Conservation (phyloP, 2,329 filamentous ascomycete genomes). For the Ascochyta pisi region DNA sequence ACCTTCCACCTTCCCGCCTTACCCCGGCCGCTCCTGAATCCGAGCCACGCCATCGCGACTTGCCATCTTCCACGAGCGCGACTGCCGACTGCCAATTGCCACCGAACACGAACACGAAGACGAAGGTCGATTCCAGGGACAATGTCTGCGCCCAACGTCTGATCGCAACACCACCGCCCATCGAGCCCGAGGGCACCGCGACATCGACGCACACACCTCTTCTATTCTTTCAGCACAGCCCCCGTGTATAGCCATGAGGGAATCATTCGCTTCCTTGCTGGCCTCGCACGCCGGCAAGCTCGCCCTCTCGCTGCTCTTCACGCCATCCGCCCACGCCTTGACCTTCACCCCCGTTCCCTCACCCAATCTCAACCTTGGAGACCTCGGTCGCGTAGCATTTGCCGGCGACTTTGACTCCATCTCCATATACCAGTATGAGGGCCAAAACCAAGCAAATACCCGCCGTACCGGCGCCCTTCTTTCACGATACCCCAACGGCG, state of each 20-base stretch:
- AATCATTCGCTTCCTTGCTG: constrained; percentile 46
- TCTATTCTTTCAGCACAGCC: constrained; percentile 31
- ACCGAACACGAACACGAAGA: constrained; percentile 6
- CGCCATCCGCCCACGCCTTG: constrained; percentile 40
- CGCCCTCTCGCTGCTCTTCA: constrained; percentile 44
- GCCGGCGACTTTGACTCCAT: constrained; percentile 90
- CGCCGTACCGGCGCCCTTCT: constrained; percentile 81
- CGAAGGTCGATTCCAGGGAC: constrained; percentile 9
- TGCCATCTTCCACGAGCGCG: constrained; percentile 10
- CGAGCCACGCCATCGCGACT: constrained; percentile 13
- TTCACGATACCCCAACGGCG: constrained; percentile 82
- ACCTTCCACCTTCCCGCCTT: constrained; percentile 20
- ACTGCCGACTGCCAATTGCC: neutral
- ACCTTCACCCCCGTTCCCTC: constrained; percentile 68
- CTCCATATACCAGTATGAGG: constrained; percentile 85
- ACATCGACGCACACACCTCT: constrained; percentile 12
- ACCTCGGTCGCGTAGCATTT: constrained; percentile 82
- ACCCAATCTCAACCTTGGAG: constrained; percentile 77
- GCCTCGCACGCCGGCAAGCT: constrained; percentile 48
- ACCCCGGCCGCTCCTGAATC: constrained; percentile 28
- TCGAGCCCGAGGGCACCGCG: constrained; percentile 20
- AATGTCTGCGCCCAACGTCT: constrained; percentile 21
- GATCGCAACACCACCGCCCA: constrained; percentile 15
- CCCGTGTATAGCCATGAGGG: constrained; percentile 46
- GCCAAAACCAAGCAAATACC: constrained; percentile 73